A percentile compares a stretch with the other conserved stretches of the same genome.
Conservation (phyloP, 176 grass and related monocot species). For the Tillandsia leiboldiana region DNA sequence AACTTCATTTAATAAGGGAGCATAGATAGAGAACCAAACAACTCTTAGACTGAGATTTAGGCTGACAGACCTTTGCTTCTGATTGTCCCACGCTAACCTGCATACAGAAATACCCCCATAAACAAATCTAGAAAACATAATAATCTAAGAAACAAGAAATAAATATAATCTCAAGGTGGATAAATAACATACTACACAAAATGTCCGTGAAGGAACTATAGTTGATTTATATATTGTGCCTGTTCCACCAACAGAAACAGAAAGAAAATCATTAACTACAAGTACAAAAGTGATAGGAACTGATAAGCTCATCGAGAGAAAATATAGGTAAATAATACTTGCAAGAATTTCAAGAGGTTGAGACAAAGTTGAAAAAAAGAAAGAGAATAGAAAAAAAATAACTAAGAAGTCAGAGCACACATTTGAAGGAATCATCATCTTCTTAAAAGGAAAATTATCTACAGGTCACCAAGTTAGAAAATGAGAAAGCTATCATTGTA, state of each 20-base stretch:
- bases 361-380: neutral
- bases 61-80: constrained; percentile 83
- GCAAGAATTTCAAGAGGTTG: neutral
- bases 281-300: constrained; percentile 3
- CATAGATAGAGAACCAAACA: constrained; percentile 18
- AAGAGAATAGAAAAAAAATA: neutral
- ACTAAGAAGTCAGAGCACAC: neutral
- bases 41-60: constrained; percentile 9
- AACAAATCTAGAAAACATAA: constrained; percentile 10
- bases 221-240: constrained; percentile 92
- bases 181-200: constrained; percentile 70
- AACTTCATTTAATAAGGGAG: neutral
- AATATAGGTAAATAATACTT: constrained; percentile 1
- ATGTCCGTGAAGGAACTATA: constrained; percentile 92
- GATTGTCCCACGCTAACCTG: constrained; percentile 94
- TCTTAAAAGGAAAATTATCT: too few species aligned
- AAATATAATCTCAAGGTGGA: constrained; percentile 13
- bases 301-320: constrained; percentile 5
- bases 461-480: too few species aligned
- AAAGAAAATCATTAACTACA: neutral
- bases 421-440: too few species aligned
- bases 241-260: constrained; percentile 32
- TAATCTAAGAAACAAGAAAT: constrained; percentile 9
- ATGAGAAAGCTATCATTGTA: too few species aligned
- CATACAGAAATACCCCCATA: constrained; percentile 13